phyloP scores from a whole-genome alignment of 768 basidiomycete genomes.

The Tulasnella calospora region DNA sequence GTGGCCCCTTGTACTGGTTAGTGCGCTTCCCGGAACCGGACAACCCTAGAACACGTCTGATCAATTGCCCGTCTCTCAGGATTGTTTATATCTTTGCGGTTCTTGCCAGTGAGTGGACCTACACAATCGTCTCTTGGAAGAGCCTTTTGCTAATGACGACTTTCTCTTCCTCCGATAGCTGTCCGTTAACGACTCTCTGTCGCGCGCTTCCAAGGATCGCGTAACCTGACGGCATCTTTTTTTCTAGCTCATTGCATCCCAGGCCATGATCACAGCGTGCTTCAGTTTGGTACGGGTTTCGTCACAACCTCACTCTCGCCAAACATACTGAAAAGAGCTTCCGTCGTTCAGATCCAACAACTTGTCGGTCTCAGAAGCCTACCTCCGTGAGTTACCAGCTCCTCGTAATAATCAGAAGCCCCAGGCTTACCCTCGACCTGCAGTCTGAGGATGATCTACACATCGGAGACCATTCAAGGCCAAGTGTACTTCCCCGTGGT shows the following conservation, averaged over 20 bases:
- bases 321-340: slow-evolving; percentile 36
- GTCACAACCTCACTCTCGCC: neutral
- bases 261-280: slow-evolving; percentile 65
- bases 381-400: slow-evolving; percentile 40
- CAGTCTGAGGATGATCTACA: slow-evolving; percentile 52
- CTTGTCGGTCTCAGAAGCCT: slow-evolving; percentile 57
- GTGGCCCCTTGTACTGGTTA: slow-evolving; percentile 59
- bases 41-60: neutral
- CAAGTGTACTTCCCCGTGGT: slow-evolving; percentile 62
- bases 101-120: slow-evolving; percentile 49
- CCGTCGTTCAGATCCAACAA: slow-evolving; percentile 48
- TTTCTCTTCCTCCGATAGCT: neutral
- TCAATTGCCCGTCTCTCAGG: slow-evolving; percentile 36
- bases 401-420: neutral
- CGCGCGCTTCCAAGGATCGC: neutral
- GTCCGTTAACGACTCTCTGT: neutral
- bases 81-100: slow-evolving; percentile 60
- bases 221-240: neutral
- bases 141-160: neutral
- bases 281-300: slow-evolving; percentile 37
- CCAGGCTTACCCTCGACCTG: neutral
- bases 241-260: slow-evolving; percentile 54
- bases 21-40: neutral
- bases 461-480: slow-evolving; percentile 55
- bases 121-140: slow-evolving; percentile 1